phyloP scores from a whole-genome alignment of 2,329 filamentous ascomycete species.

The Pyrenochaeta sp. region DNA sequence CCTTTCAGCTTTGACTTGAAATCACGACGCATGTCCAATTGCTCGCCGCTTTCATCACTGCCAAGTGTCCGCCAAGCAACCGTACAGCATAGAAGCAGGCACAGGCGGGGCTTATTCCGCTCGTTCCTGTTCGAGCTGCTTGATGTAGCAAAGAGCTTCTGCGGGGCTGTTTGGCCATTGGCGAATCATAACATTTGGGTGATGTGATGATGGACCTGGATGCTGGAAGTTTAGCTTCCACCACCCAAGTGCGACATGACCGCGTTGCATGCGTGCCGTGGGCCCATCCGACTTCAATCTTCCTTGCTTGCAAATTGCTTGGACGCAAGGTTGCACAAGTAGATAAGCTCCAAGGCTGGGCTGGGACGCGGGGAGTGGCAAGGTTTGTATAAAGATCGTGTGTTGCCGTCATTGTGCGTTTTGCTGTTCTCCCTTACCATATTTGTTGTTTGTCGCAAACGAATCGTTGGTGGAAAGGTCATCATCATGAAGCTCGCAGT shows the following conservation, averaged over 20 bases:
- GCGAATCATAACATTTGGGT: not conserved
- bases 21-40: constrained; percentile 3
- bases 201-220: not conserved
- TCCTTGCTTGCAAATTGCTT: constrained; percentile 5
- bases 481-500: constrained; percentile 31
- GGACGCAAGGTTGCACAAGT: not conserved
- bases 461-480: not conserved
- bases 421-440: not conserved
- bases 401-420: not conserved
- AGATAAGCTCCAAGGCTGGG: constrained; percentile 3
- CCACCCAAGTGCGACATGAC: not conserved
- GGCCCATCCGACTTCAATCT: not conserved
- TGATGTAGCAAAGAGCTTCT: not conserved
- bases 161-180: not conserved
- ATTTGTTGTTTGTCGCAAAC: not conserved
- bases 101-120: constrained; percentile 3
- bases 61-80: constrained; percentile 21
- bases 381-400: not conserved
- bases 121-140: not conserved
- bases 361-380: not conserved
- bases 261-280: constrained; percentile 5
- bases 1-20: constrained; percentile 4
- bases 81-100: constrained; percentile 18
- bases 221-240: not conserved
- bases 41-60: constrained; percentile 19